Evolutionary conservation across 2,329 filamentous ascomycete species (phyloP).

Genomic region (Fusarium sp.): DNA sequence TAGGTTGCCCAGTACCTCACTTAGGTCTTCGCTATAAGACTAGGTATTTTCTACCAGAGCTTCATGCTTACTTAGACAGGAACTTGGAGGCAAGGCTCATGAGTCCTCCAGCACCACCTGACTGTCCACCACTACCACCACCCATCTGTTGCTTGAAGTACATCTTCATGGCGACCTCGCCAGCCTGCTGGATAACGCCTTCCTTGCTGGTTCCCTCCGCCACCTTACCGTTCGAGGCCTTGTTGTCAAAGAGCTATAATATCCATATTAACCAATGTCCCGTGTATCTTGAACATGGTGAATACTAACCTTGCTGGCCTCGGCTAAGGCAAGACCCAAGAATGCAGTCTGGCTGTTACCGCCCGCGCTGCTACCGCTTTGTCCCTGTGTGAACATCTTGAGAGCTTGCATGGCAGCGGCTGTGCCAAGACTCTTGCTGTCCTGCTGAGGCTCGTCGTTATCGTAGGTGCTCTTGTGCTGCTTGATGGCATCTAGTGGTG

Average conservation of each 20-base stretch:
- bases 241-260: constrained; percentile 68
- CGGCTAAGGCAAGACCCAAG: constrained; percentile 86
- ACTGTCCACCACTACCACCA: constrained; percentile 59
- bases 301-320: constrained; percentile 77
- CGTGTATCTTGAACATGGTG: too few species aligned
- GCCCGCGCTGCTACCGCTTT: constrained; percentile 52
- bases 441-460: constrained; percentile 59
- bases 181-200: constrained; percentile 80
- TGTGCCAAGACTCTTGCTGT: constrained; percentile 69
- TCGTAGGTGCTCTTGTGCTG: constrained; percentile 82
- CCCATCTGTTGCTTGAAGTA: constrained; percentile 79
- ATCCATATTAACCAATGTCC: constrained; percentile 14
- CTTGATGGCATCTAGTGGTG: constrained; percentile 69
- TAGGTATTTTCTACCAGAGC: not conserved
- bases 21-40: not conserved
- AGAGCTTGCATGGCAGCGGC: constrained; percentile 85
- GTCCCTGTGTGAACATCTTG: constrained; percentile 78
- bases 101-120: constrained; percentile 55
- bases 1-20: not conserved
- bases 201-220: constrained; percentile 77
- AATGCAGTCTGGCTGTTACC: constrained; percentile 79
- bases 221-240: constrained; percentile 65
- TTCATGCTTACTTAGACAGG: constrained; percentile 41
- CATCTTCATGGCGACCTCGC: constrained; percentile 90
- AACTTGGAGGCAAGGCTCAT: constrained; percentile 62